These are phyloP conservation scores for Pichia scutulata DNA, from an alignment of 805 yeast genomes.

Conservation along the genomic window DNA sequence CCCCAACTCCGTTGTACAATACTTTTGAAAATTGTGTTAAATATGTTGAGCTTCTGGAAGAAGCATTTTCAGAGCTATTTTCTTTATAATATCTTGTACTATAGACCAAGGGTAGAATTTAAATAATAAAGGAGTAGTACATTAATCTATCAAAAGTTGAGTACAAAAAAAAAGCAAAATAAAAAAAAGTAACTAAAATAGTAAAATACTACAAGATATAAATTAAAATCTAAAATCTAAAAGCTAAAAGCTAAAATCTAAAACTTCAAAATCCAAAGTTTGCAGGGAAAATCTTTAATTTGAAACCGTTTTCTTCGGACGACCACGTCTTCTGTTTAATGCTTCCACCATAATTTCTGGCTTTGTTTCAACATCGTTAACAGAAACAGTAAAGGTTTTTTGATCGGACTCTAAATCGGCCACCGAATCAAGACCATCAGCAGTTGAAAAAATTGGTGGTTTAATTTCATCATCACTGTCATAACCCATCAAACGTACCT, in stretches of 20 bases:
- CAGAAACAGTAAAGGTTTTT: neutral
- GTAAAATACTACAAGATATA: neutral
- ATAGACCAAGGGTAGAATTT: too few species aligned
- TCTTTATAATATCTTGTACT: too few species aligned
- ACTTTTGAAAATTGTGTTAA: slow-evolving; percentile 54
- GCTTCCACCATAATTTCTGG: slow-evolving; percentile 10
- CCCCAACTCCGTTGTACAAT: slow-evolving; percentile 81
- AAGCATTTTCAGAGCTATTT: slow-evolving; percentile 18
- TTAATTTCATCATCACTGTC: neutral
- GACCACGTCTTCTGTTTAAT: slow-evolving; percentile 12
- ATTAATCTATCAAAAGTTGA: neutral
- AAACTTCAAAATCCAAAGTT: neutral
- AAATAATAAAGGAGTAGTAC: neutral
- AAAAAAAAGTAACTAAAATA: neutral
- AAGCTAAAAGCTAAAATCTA: neutral
- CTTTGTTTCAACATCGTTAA: slow-evolving; percentile 5
- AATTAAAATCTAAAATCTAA: neutral
- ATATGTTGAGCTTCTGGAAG: slow-evolving; percentile 40
- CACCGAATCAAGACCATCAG: neutral
- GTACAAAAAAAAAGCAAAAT: neutral
- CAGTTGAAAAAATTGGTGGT: neutral
- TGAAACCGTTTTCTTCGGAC: slow-evolving; percentile 9
- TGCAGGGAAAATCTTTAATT: too few species aligned
- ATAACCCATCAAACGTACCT: neutral
- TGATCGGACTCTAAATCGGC: neutral